Conservation (phyloP, 2,329 filamentous ascomycete species). For the Aspergillus glaucus region DNA sequence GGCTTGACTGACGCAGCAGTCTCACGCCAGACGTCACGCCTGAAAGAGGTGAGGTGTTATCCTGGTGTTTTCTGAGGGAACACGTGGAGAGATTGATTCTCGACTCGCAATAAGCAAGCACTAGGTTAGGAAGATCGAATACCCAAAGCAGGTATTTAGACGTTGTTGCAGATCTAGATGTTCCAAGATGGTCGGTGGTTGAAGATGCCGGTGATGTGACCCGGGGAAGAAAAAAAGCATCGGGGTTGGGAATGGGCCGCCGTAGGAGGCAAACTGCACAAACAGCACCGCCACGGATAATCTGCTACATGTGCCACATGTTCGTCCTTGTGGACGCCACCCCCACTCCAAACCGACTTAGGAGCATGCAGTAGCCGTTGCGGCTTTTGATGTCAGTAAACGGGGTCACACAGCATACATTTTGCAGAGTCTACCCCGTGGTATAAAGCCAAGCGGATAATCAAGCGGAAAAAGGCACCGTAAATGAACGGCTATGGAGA, state of each 20-base stretch:
- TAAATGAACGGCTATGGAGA: too few relatives aligned
- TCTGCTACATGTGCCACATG: background rate
- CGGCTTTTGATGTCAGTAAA: too few relatives aligned
- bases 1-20: constrained; percentile 29
- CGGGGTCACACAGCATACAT: too few relatives aligned
- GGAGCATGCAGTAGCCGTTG: background rate
- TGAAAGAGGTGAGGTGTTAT: constrained; percentile 17
- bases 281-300: constrained; percentile 4
- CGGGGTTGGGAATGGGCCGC: constrained; percentile 1
- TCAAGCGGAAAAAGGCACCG: too few relatives aligned
- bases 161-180: too few relatives aligned
- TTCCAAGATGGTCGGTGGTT: too few relatives aligned
- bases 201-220: too few relatives aligned
- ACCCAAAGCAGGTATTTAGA: too few relatives aligned
- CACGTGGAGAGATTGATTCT: background rate
- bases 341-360: constrained; percentile 26
- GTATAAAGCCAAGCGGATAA: too few relatives aligned
- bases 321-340: constrained; percentile 8
- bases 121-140: too few relatives aligned
- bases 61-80: background rate
- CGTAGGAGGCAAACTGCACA: constrained; percentile 4
- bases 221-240: constrained; percentile 5
- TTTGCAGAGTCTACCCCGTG: too few relatives aligned
- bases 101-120: too few relatives aligned
- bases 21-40: constrained; percentile 30